Percentiles rank a stretch among this genome's conserved stretches.
Conservation (phyloP, 1,139 yeast genomes). For the Suhomyces bolitotheri region DNA sequence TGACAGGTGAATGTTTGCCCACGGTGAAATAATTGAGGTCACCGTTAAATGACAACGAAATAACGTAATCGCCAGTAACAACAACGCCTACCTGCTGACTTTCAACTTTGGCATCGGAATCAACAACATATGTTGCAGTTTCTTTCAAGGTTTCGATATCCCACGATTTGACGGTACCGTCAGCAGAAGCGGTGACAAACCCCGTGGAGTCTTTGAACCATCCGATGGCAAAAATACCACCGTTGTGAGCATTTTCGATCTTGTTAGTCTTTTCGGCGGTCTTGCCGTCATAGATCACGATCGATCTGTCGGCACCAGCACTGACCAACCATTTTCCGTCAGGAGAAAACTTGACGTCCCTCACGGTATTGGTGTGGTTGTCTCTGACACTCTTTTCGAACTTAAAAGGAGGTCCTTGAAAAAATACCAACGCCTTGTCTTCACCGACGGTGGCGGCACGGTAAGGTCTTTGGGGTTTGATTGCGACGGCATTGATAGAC, state of each 20-base stretch:
- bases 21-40: constrained; percentile 59
- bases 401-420: constrained; percentile 91
- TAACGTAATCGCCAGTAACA: constrained; percentile 54
- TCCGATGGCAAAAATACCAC: constrained; percentile 76
- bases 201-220: constrained; percentile 58
- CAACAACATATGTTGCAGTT: constrained; percentile 47
- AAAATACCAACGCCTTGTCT: constrained; percentile 81
- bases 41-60: constrained; percentile 75
- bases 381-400: constrained; percentile 73
- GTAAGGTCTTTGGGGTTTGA: constrained; percentile 88
- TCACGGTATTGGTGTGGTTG: constrained; percentile 73
- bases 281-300: constrained; percentile 82
- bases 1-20: constrained; percentile 39
- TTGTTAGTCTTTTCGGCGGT: constrained; percentile 71
- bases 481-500: constrained; percentile 77
- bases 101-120: constrained; percentile 35
- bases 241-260: constrained; percentile 62
- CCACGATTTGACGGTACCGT: constrained; percentile 71
- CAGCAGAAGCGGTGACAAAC: constrained; percentile 85
- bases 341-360: constrained; percentile 83
- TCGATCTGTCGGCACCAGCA: constrained; percentile 82
- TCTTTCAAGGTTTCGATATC: constrained; percentile 30
- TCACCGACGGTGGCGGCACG: constrained; percentile 93
- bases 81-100: constrained; percentile 84
- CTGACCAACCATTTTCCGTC: constrained; percentile 72